These are phyloP conservation scores for Aegilops tauschii DNA, from an alignment of 176 grass and related monocot species.

Conservation along the genomic window DNA sequence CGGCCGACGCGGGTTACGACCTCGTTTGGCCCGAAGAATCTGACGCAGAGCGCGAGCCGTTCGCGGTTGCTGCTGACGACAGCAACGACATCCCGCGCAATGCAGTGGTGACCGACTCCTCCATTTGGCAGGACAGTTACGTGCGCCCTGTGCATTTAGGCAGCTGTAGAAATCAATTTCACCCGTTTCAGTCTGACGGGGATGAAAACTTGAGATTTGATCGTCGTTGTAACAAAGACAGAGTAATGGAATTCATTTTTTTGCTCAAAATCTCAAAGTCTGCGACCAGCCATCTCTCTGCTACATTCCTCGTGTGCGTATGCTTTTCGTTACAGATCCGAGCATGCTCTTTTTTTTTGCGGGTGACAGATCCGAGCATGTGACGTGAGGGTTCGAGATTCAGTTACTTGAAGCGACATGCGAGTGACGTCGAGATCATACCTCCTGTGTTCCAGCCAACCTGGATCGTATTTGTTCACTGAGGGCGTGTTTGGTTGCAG, in stretches of 20 bases:
- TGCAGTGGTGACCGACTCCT: neutral
- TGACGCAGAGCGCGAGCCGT: neutral
- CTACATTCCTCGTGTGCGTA: neutral
- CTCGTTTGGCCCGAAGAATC: neutral
- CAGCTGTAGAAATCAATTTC: neutral
- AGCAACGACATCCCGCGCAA: neutral
- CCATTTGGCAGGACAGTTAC: neutral
- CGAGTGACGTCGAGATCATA: neutral
- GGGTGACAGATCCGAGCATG: neutral
- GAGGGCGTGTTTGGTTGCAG: no score
- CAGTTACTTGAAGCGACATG: neutral
- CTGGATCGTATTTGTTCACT: neutral
- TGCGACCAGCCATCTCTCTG: neutral
- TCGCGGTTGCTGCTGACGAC: neutral
- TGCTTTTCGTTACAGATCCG: neutral
- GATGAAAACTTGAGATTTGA: neutral
- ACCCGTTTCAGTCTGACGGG: neutral
- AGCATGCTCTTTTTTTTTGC: neutral
- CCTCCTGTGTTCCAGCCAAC: neutral
- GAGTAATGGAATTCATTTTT: slow-evolving; percentile 8
- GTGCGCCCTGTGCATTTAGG: neutral
- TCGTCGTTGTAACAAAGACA: neutral
- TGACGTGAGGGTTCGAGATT: neutral
- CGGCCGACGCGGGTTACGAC: neutral
- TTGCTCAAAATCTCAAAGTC: neutral